Base-by-base conservation (phyloP, 2,329 filamentous ascomycete genomes). In the Aureobasidium sp. region DNA sequence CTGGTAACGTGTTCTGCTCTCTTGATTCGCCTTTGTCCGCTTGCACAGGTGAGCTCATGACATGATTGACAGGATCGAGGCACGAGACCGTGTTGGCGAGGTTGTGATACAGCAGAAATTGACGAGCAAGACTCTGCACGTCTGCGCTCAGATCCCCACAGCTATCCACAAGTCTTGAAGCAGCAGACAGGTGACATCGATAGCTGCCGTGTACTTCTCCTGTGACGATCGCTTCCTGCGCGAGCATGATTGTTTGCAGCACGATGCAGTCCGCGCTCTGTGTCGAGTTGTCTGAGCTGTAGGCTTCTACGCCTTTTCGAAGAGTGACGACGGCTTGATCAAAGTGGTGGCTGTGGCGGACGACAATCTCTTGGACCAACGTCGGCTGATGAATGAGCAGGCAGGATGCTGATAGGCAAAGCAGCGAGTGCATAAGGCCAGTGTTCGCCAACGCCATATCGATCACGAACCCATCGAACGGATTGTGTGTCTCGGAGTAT, bases 401-500 rank as follows among this genome's bases (percentile, higher is more conserved):
- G 68, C 96, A 91, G 64, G 87, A 91, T 67, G 89, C 89, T 41
- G 91, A 89, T 9, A 96, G 80, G 48, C 89, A 91, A 59, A 96
- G 81, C 55, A 96, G 85, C 12, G 91, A 94, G 72, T 96, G 91
- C 91, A 96, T 96, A 58, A 96, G 79, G 14, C 90, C 90, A 65
- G 86, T 82, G 71, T 96, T 87, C 64, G 87, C 81, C 45, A 89
- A 85, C 2, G 91, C 91, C 77, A 95, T 88, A 1, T 90, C 89
- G 2, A 96, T 79, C 39, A 96, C 78, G 67, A 94, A 87, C 66
- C 91, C 88, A 70, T 90, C 90, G 77, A 96, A 96, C 1, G 90
- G 90, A 67, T 95, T 96, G 64, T 86, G 86, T 64, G 87, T 82
- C 71, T 92, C 89, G 55, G 87, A 87, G 70, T 93, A 89, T 20